Conservation (phyloP, 2,329 filamentous ascomycete species). For the Ceratocystis albifundus region DNA sequence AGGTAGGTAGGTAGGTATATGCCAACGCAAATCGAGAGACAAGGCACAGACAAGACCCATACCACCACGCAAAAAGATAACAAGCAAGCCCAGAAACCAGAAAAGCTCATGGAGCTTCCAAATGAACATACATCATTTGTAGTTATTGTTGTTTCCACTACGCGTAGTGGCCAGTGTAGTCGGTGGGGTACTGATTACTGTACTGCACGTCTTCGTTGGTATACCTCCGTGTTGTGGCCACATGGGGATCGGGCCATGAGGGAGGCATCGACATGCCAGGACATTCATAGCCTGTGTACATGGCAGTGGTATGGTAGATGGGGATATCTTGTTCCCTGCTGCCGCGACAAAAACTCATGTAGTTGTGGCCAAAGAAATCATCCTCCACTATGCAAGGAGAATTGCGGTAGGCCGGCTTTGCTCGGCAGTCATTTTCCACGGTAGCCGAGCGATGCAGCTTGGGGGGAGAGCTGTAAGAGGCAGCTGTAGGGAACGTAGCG, state of each 20-base stretch:
- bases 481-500: not conserved
- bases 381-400: not conserved
- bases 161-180: not conserved
- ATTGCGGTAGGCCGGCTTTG: not conserved
- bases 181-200: slow-evolving; percentile 9
- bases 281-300: not conserved
- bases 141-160: not conserved
- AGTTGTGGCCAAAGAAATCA: not conserved
- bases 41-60: not conserved
- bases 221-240: slow-evolving; percentile 2
- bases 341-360: not conserved
- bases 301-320: not conserved
- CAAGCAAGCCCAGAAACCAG: not conserved
- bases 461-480: not conserved
- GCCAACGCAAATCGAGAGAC: not conserved
- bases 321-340: not conserved
- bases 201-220: slow-evolving; percentile 10
- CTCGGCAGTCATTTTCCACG: not conserved
- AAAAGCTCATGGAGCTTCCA: not conserved
- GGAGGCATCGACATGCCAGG: not conserved
- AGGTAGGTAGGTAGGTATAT: not conserved
- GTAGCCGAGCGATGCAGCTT: slow-evolving; percentile 3
- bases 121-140: not conserved
- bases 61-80: not conserved
- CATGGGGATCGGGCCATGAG: not conserved